phyloP scores from a whole-genome alignment of 176 grass and related monocot genomes.

The Puccinellia tenuiflora region DNA sequence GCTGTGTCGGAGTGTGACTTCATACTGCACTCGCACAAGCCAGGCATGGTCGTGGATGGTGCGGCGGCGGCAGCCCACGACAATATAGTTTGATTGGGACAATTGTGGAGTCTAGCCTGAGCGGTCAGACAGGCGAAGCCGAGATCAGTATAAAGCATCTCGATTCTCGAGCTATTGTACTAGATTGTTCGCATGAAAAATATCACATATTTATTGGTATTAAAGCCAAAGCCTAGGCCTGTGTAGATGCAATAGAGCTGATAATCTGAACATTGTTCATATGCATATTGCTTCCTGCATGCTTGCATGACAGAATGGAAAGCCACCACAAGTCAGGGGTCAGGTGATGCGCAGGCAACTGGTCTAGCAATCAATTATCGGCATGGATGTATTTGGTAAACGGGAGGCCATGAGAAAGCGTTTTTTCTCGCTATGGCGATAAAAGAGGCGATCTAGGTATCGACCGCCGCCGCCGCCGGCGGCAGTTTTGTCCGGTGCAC shows the following conservation, averaged over 20 bases:
- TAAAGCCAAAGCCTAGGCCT: neutral
- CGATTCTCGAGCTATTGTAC: constrained; percentile 37
- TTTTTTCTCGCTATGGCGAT: too few relatives aligned
- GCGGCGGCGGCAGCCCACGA: constrained; percentile 4
- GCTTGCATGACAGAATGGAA: neutral
- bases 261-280: neutral
- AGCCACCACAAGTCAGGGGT: neutral
- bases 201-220: constrained; percentile 8
- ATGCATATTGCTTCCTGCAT: neutral
- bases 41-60: neutral
- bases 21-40: constrained; percentile 56
- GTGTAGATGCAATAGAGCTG: neutral
- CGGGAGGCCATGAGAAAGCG: too few relatives aligned
- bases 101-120: constrained; percentile 7
- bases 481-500: too few relatives aligned
- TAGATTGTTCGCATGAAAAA: constrained; percentile 17
- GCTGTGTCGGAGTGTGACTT: constrained; percentile 63
- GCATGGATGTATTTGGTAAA: too few relatives aligned
- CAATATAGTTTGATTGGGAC: constrained; percentile 47
- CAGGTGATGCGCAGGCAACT: too few relatives aligned
- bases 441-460: too few relatives aligned
- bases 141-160: constrained; percentile 32
- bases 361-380: too few relatives aligned
- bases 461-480: too few relatives aligned
- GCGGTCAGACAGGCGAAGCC: neutral